Evolutionary conservation across 108 stramenopile species (phyloP).

Genomic region (Discostella stelligeroides): DNA sequence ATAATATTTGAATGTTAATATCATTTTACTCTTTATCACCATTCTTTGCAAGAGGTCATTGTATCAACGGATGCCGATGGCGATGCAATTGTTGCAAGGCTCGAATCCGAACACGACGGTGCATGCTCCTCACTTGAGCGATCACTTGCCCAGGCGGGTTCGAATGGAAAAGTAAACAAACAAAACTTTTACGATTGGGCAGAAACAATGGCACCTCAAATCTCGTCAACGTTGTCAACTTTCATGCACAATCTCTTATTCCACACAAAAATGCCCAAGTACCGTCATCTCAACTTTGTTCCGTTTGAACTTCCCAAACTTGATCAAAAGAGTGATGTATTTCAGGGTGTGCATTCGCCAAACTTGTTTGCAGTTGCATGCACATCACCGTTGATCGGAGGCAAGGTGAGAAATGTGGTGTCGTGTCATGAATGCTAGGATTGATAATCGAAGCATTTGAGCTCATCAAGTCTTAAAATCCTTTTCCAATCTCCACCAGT

Average conservation of each 20-base stretch:
- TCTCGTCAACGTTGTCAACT: constrained; percentile 40
- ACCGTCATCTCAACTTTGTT: constrained; percentile 41
- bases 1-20: no score
- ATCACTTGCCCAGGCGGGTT: constrained; percentile 37
- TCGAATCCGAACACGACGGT: constrained; percentile 39
- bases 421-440: no score
- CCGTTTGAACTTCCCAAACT: constrained; percentile 36
- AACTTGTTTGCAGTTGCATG: constrained; percentile 43
- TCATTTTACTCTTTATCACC: no score
- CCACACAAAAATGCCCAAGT: constrained; percentile 32
- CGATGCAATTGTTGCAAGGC: constrained; percentile 28
- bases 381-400: constrained; percentile 36
- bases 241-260: constrained; percentile 52
- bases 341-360: constrained; percentile 30
- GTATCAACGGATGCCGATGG: constrained; percentile 33
- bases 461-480: not conserved
- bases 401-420: constrained; percentile 12
- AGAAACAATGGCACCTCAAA: constrained; percentile 33
- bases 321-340: constrained; percentile 40
- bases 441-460: not conserved
- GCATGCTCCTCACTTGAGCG: constrained; percentile 32
- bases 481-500: not conserved
- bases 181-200: constrained; percentile 43
- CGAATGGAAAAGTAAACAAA: constrained; percentile 25
- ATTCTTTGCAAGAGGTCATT: constrained; percentile 19